Conservation (phyloP, 768 basidiomycete genomes). For the Cantharellus cinnabarinus region DNA sequence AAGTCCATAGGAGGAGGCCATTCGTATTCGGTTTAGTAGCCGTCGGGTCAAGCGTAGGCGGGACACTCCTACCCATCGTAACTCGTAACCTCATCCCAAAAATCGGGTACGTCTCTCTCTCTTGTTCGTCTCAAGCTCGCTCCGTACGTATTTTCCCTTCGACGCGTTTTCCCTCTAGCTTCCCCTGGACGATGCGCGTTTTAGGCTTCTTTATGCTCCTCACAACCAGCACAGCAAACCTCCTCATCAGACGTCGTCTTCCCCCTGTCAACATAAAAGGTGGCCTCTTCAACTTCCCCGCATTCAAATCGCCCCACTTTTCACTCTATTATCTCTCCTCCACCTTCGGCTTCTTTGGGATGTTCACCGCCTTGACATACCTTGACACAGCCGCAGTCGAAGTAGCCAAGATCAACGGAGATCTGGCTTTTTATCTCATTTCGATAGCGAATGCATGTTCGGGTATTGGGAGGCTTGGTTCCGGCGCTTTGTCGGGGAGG, state of each 20-base stretch:
- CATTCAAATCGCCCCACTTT: constrained; percentile 11
- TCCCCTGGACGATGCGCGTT: constrained; percentile 11
- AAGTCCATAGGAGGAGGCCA: constrained; percentile 23
- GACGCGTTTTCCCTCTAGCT: neutral
- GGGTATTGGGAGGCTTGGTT: constrained; percentile 12
- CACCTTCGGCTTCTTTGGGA: constrained; percentile 10
- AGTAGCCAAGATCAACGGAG: constrained; percentile 1
- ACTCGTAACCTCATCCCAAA: constrained; percentile 9
- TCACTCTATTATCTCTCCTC: constrained; percentile 10
- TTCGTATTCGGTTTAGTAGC: constrained; percentile 42
- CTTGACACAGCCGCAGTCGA: constrained; percentile 2
- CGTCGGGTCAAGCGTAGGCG: constrained; percentile 30
- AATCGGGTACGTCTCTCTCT: constrained; percentile 5
- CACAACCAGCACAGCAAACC: constrained; percentile 11
- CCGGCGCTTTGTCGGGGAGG: constrained; percentile 11
- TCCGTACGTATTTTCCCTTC: neutral
- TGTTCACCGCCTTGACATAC: constrained; percentile 15
- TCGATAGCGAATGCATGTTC: constrained; percentile 14
- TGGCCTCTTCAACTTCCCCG: constrained; percentile 4
- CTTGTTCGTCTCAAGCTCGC: neutral
- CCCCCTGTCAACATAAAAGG: constrained; percentile 3
- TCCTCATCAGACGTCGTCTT: constrained; percentile 9
- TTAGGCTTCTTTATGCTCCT: constrained; percentile 10
- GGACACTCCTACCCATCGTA: constrained; percentile 15
- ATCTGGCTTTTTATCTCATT: constrained; percentile 9